Evolutionary conservation across 345 rosid species (phyloP), one percentile per base, ranked within the genome.

Genomic region (Eucalyptus guilfoylei): DNA sequence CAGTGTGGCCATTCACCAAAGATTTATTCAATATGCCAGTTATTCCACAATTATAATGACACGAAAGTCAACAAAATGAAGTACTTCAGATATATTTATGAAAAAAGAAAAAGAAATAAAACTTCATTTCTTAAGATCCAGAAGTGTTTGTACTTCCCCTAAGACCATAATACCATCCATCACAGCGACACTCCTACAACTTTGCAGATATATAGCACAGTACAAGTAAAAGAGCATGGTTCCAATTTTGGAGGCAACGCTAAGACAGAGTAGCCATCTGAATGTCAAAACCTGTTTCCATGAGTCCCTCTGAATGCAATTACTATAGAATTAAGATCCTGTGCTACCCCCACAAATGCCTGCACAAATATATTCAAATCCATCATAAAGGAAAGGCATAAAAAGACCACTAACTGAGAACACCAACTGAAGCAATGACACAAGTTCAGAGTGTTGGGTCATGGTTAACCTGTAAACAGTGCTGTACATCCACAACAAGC

Each of bases 231-330:
- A 76, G 11, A 76, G 47, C 47, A 40, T 23, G 14, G 30, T 76
- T 76, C 30, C 44, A 40, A 19, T 76, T 40, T 76, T 76, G 85
- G 47, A 76, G 85, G 86, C 34, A 64, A 49, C 11, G 49, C 86
- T n/a, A 55, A 34, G 28, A 30, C 58, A 86, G 4, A 30, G 44
- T 40, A 54, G 86, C 42, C 47, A 85, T 37, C n/a, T 26, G 60
- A 69, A n/a, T 37, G 87, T 40, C 52, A 55, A 86, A 60, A 67
- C 98, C 98, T 96, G 90, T 91, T 92, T 88, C 94, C 98, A 86
- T 96, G 97, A 49, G 98, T 96, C 89, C 98, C 98, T 91, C 96
- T 93, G 88, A 96, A 96, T 81, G 98, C 97, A 93, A 96, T 95
- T 58, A 95, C 95, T 67, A 95, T 47, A 58, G 96, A 95, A 92